These are phyloP conservation scores for Vitellaria paradoxa DNA, from an alignment of 179 eudicot genomes.

Conservation along the genomic window DNA sequence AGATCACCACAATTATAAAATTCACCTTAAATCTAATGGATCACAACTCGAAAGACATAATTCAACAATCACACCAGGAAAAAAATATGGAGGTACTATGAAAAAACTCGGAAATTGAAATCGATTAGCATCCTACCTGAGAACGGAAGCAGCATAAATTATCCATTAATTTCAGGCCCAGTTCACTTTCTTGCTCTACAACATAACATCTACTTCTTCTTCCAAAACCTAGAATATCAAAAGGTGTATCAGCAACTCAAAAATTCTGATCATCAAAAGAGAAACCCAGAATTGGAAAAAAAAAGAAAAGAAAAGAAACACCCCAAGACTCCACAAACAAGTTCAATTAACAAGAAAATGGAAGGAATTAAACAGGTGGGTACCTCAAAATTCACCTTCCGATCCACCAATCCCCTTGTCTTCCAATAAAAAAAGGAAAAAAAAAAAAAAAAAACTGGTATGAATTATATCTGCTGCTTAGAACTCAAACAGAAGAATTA, in stretches of 20 bases:
- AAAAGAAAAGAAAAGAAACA: background rate
- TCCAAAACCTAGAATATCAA: slow-evolving; percentile 16
- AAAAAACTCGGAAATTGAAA: background rate
- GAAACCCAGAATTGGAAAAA: background rate
- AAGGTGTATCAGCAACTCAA: slow-evolving; percentile 28
- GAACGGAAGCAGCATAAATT: slow-evolving; percentile 58
- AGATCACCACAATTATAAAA: background rate
- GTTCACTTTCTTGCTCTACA: slow-evolving; percentile 36
- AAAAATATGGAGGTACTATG: background rate
- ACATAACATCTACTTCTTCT: slow-evolving; percentile 33
- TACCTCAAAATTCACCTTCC: slow-evolving; percentile 19
- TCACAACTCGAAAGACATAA: background rate
- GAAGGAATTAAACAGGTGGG: slow-evolving; percentile 14
- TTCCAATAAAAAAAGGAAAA: background rate
- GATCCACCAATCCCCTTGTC: slow-evolving; percentile 15
- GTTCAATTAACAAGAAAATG: slow-evolving; percentile 14
- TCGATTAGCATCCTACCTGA: slow-evolving; percentile 26
- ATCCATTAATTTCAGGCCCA: slow-evolving; percentile 49
- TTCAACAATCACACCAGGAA: background rate
- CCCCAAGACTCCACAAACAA: background rate
- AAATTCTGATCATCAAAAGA: slow-evolving; percentile 20
- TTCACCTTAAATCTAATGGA: background rate
- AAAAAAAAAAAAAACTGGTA: background rate
- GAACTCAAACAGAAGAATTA: background rate
- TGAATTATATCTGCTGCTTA: background rate